These are phyloP conservation scores for Wickerhamiella lipophila DNA, from an alignment of 805 yeast genomes.

Conservation along the genomic window DNA sequence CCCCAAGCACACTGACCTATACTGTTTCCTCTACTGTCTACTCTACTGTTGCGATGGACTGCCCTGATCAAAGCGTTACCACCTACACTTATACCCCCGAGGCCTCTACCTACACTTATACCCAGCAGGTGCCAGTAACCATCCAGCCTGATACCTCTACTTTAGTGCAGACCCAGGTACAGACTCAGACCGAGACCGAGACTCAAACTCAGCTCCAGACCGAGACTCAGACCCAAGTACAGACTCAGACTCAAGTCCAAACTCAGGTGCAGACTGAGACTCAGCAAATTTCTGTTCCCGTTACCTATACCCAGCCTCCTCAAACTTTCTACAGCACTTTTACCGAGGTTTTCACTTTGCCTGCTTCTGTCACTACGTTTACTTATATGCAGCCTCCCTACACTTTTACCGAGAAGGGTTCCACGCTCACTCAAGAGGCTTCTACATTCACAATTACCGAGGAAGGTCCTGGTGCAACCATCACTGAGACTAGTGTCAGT, in stretches of 20 bases:
- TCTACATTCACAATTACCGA: conserved; percentile 5
- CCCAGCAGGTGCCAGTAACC: not conserved
- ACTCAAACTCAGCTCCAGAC: not conserved
- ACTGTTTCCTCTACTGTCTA: not conserved
- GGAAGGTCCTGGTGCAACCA: not conserved
- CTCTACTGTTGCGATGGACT: conserved; percentile 7
- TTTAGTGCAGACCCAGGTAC: not conserved
- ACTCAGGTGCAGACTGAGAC: not conserved
- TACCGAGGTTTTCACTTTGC: conserved; percentile 1
- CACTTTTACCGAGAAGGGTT: conserved; percentile 1
- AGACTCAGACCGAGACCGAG: not conserved
- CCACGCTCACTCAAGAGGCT: not conserved
- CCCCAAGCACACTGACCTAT: conserved; percentile 4
- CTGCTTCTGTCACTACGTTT: conserved; percentile 3
- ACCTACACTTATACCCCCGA: conserved; percentile 1
- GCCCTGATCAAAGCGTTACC: conserved; percentile 4
- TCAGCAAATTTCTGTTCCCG: not conserved
- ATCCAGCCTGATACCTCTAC: conserved; percentile 1
- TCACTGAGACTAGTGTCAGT: not conserved
- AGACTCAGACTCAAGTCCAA: not conserved
- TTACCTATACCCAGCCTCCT: conserved; percentile 1
- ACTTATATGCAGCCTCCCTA: conserved; percentile 2
- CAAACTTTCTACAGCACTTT: not conserved
- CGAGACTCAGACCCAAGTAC: not conserved
- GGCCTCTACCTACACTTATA: conserved; percentile 7